Base-by-base conservation (phyloP, 495 filamentous ascomycete species). In the Neurospora discreta region DNA sequence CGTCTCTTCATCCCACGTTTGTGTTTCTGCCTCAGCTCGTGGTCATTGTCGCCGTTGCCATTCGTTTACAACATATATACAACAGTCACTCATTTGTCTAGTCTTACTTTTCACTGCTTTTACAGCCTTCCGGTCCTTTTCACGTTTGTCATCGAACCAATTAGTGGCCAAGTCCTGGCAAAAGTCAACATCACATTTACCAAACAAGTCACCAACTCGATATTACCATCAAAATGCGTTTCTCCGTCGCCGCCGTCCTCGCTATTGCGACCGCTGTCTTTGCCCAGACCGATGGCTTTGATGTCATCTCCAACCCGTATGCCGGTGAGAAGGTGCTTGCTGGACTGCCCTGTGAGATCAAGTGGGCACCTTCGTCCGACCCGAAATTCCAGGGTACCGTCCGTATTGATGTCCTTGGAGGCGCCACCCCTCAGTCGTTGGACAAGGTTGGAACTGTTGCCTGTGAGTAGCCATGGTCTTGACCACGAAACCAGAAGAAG, bases 241-340 rank as follows among this genome's bases (percentile, higher is more conserved):
- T 81, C 76, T 72, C 81, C 58, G 73, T 81, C 73, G 78, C 82
- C 58, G 73, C 84, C 71, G 68, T 81, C 78, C 74, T 85, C 78
- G 84, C 82, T 68, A 74, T 85, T 70, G 83, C 81, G 75, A 75
- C 74, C 75, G 75, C 78, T 65, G 81, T 75, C 72, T 65, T 84
- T 33, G 84, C 83, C 75, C 82, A 84, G 78, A 81, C 77, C 68
- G 52, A 71, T 5, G 82, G 80, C 69, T 86, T 82, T 75, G 80
- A 82, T 73, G 76, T 78, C 71, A 72, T 85, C 70, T 74, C 68
- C 72, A 77, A 76, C 73, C 84, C 84, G 20, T 68, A 71, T 7
- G 36, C 78, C 52, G 75, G 74, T 69, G 73, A 81, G 76, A 70
- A 75, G 71, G 75, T 86, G 43, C 72, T 79, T 52, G 81, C 84